Conservation (phyloP, 306 rosid species). For the Sesbania bispinosa region DNA sequence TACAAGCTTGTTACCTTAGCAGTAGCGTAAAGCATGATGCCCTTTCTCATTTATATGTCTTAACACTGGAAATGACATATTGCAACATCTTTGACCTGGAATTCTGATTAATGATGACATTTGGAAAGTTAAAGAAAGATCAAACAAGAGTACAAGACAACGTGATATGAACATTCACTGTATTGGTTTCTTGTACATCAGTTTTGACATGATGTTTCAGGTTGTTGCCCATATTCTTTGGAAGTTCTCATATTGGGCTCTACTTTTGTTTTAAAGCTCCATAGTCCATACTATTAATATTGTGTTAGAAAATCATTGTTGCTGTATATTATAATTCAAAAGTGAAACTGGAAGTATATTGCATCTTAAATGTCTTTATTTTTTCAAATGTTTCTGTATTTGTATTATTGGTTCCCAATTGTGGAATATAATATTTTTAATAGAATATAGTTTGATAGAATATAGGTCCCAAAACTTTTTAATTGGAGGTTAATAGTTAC, state of each 20-base stretch:
- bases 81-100: neutral
- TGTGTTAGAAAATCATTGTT: neutral
- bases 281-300: neutral
- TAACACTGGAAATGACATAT: neutral
- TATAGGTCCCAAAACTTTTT: neutral
- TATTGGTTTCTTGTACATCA: neutral
- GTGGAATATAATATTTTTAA: constrained; percentile 4
- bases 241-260: neutral
- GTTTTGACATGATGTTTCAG: neutral
- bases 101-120: constrained; percentile 5
- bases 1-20: neutral
- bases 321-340: neutral
- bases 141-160: neutral
- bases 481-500: neutral
- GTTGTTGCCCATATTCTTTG: neutral
- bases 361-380: neutral
- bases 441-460: neutral
- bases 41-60: neutral
- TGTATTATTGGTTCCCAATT: neutral
- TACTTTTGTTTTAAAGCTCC: neutral
- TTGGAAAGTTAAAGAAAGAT: neutral
- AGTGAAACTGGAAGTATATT: neutral
- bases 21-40: neutral
- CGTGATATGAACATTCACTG: neutral
- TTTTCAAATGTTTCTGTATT: neutral